These are phyloP conservation scores for Diaporthe capsici DNA, from an alignment of 2,329 filamentous ascomycete genomes.

Conservation along the genomic window DNA sequence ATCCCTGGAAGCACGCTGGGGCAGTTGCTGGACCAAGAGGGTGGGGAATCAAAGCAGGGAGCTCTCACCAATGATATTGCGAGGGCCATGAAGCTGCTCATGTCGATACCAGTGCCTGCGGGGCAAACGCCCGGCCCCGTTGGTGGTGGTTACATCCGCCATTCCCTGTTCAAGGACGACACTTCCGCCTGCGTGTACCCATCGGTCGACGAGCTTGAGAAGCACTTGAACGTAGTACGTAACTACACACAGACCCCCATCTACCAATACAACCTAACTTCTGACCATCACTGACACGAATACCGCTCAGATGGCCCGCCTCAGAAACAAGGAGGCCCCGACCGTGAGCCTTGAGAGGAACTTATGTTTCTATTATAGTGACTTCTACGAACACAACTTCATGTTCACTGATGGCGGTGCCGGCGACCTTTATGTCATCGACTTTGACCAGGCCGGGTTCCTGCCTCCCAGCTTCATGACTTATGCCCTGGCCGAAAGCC, in stretches of 20 bases:
- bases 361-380: constrained; percentile 9
- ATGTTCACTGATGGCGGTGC: constrained; percentile 11
- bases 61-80: background rate
- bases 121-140: constrained; percentile 8
- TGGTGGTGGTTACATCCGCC: constrained; percentile 16
- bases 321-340: background rate
- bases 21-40: background rate
- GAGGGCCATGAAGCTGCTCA: constrained; percentile 7
- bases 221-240: background rate
- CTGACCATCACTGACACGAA: background rate
- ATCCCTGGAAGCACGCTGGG: background rate
- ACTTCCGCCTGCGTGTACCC: background rate
- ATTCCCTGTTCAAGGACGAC: constrained; percentile 13
- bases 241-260: background rate
- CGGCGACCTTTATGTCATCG: background rate
- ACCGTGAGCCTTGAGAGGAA: constrained; percentile 4
- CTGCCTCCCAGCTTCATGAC: background rate
- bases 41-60: background rate
- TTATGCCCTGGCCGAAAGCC: constrained; percentile 6
- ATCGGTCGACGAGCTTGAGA: background rate
- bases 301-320: background rate
- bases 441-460: constrained; percentile 29
- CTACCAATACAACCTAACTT: background rate
- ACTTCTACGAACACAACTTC: constrained; percentile 1
- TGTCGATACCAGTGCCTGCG: constrained; percentile 34